Evolutionary conservation across 345 rosid genomes (phyloP), one percentile per base, ranked within the genome.

Genomic region (Eucalyptus grandis): DNA sequence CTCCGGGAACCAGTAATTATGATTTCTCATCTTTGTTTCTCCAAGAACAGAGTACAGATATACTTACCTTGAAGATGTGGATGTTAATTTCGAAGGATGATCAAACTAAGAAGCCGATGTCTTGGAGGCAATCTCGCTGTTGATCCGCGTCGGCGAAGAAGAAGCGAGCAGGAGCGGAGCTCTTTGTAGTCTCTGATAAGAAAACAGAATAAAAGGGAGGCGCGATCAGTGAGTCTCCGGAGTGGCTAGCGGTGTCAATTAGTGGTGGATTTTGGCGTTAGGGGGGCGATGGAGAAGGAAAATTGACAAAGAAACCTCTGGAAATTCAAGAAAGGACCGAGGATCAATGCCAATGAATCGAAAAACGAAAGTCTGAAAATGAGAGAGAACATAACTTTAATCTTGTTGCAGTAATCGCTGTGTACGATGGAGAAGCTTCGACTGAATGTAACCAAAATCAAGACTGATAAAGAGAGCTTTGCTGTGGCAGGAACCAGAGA

Each of bases 61-160:
- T 31, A 9, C 80, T 16, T 31, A 16, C 43, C 43, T 67, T 60
- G 31, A 6, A 60, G 31, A 60, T 27, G 67, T 27, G 0, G 31
- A 27, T 27, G 67, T 60, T 27, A 12, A 60, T 60, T 60, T 60
- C 31, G 30, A 60, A 12, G 67, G 67, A 60, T 60, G 4, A 60
- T 60, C 67, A 27, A 60, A 60, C 67, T 60, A 60, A 12, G 67
- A 60, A 60, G 31, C n/a, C 1, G 31, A 60, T 37, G 46, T 37
- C 24, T 72, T 37, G 46, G 26, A 10, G 44, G 46, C 37, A 34
- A 26, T 27, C 14, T 60, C 30, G 15, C 67, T 27, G n/a, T 12
- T 0, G 31, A 60, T 34, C 0, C 0, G 46, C 26, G 1, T 9
- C 26, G 7, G 44, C 26, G 0, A 37, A 69, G 81, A 69, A 69